Base-by-base conservation (phyloP, 371 early-diverging fungal species). In the Mucor velutinosus region DNA sequence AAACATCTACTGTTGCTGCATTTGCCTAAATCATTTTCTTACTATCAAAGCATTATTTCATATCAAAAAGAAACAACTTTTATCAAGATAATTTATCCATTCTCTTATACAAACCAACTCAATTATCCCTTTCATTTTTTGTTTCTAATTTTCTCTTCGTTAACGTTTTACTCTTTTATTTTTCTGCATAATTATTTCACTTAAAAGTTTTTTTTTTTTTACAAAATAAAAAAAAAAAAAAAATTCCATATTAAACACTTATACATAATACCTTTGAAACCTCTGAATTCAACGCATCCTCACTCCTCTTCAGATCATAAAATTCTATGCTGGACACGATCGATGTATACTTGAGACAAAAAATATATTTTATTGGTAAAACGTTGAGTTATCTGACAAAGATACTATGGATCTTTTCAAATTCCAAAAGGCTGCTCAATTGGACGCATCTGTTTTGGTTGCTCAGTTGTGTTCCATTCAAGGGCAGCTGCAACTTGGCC, bases 401-500 rank as follows among this genome's bases (percentile, higher is more conserved):
- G n/a, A 69, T 41, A 32, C 37, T 66, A 47, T 78, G 78, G 35
- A 78, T 75, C 21, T 73, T 67, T 59, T 78, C 73, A 56, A 78
- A 78, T 64, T 78, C 78, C 10, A 56, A 59, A 29, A 73, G 56
- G 37, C 76, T 78, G 23, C 66, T 58, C 35, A 78, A 66, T 55
- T 75, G 73, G 41, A 78, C 53, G 27, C 72, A 65, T 39, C 65
- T 49, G 23, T 62, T 66, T 11, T 57, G 27, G 33, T 51, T 29
- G 14, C 32, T 65, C 23, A 35, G 27, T 56, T 30, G 30, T 30
- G 19, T 58, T 2, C 29, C 23, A 12, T 58, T 51, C 19, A 61
- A 30, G 39, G 80, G 80, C 62, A 80, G 65, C 35, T 76, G 69
- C 3, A 80, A 58, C 65, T 77, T 77, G 8, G 76, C 78, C 27